phyloP scores from a whole-genome alignment of 83 land plant species.

The Thuja plicata region DNA sequence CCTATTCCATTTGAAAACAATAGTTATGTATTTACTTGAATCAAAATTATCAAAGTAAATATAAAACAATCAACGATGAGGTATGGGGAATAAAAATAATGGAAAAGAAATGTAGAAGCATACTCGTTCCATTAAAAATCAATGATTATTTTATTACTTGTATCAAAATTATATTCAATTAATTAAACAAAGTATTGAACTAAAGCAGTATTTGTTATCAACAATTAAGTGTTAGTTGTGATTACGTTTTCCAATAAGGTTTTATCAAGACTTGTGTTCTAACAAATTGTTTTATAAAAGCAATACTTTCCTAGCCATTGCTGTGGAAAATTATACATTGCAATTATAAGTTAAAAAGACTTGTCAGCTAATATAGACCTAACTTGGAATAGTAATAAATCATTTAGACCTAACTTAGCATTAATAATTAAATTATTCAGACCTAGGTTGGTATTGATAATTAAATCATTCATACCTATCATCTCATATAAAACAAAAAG shows the following conservation, averaged over 20 bases:
- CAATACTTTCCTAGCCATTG: neutral
- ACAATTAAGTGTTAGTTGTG: neutral
- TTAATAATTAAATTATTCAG: no score
- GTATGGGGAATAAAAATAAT: neutral
- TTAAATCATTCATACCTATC: no score
- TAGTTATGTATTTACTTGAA: neutral
- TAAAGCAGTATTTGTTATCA: neutral
- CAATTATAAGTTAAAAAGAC: neutral
- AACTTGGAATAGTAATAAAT: neutral
- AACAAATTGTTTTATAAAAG: no score
- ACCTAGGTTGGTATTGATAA: no score
- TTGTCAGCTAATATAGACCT: neutral
- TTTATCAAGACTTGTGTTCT: neutral
- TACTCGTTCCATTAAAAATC: conserved; percentile 31
- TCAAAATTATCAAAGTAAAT: neutral
- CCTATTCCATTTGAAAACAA: conserved; percentile 22
- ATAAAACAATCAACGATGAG: neutral
- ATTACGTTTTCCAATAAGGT: neutral
- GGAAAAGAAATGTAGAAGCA: conserved; percentile 68
- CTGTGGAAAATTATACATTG: neutral
- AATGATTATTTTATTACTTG: conserved; percentile 3
- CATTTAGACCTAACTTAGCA: no score
- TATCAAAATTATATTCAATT: neutral
- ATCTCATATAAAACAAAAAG: no score
- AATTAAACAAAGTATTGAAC: neutral